Evolutionary conservation across 2,329 filamentous ascomycete genomes (phyloP).

Genomic region (Aotearoamyces nothofagi): DNA sequence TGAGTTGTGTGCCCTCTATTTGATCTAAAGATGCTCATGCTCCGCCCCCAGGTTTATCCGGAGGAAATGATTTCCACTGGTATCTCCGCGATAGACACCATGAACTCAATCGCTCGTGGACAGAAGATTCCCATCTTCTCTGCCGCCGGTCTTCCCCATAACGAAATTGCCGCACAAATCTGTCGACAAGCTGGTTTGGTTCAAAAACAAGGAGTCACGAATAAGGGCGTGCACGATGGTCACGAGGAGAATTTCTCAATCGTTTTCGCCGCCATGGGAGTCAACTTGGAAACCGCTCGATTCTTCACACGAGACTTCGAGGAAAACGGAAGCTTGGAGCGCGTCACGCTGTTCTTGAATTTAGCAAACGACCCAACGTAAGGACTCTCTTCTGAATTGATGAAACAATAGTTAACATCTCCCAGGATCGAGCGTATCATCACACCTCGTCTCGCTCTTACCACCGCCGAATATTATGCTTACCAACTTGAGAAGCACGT

Average conservation of each 20-base stretch:
- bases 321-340: conserved; percentile 97
- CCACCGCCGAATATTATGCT: conserved; percentile 98
- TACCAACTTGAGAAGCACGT: conserved; percentile 99
- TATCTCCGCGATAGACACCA: conserved; percentile 97
- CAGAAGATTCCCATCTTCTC: conserved; percentile 99
- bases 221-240: conserved; percentile 89
- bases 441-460: conserved; percentile 92
- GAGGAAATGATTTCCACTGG: conserved; percentile 99
- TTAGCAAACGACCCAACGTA: conserved; percentile 97
- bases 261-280: conserved; percentile 99
- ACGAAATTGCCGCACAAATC: conserved; percentile 98
- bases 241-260: conserved; percentile 99
- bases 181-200: conserved; percentile 94
- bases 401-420: not conserved
- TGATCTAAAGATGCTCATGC: not conserved
- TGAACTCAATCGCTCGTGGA: conserved; percentile 95
- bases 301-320: conserved; percentile 99
- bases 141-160: conserved; percentile 92
- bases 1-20: conserved; percentile 36
- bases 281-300: conserved; percentile 95
- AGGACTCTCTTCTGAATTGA: conserved; percentile 25
- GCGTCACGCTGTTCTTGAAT: conserved; percentile 94
- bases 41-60: conserved; percentile 70
- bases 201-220: conserved; percentile 56
- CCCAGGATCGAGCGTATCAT: conserved; percentile 96